A percentile compares a stretch with the other conserved stretches of the same genome.
Conservation (phyloP, 495 filamentous ascomycete species). For the Tuber magnatum region DNA sequence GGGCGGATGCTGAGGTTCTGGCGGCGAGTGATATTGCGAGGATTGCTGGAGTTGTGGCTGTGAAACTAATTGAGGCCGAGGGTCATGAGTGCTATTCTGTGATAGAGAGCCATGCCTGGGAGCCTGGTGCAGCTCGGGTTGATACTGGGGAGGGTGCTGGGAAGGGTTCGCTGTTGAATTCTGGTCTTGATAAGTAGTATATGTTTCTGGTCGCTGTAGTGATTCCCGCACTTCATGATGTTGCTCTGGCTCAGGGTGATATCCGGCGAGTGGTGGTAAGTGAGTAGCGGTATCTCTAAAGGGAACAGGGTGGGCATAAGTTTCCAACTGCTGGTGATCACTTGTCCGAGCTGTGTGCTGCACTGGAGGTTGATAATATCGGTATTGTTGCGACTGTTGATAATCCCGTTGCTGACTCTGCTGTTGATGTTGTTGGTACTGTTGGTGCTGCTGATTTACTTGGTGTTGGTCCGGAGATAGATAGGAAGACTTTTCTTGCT, state of each 20-base stretch:
- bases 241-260: neutral
- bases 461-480: neutral
- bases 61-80: neutral
- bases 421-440: neutral
- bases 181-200: slow-evolving; percentile 5
- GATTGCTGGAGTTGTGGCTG: slow-evolving; percentile 6
- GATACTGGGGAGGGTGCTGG: neutral
- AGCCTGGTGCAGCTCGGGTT: neutral
- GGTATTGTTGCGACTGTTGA: neutral
- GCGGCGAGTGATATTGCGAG: slow-evolving; percentile 3
- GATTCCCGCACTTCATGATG: slow-evolving; percentile 2
- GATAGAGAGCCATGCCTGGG: neutral
- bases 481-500: slow-evolving; percentile 6
- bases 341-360: neutral
- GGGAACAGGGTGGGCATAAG: neutral
- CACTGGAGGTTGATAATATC: neutral
- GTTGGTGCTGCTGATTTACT: neutral
- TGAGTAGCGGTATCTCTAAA: neutral
- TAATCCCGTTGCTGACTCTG: neutral
- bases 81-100: neutral
- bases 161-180: neutral
- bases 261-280: neutral
- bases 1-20: slow-evolving; percentile 1
- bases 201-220: slow-evolving; percentile 1
- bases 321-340: neutral